Percentiles rank a stretch among this genome's conserved stretches.
These are phyloP conservation scores for Saturnispora ahearnii DNA, from an alignment of 805 yeast species.

Conservation along the genomic window DNA sequence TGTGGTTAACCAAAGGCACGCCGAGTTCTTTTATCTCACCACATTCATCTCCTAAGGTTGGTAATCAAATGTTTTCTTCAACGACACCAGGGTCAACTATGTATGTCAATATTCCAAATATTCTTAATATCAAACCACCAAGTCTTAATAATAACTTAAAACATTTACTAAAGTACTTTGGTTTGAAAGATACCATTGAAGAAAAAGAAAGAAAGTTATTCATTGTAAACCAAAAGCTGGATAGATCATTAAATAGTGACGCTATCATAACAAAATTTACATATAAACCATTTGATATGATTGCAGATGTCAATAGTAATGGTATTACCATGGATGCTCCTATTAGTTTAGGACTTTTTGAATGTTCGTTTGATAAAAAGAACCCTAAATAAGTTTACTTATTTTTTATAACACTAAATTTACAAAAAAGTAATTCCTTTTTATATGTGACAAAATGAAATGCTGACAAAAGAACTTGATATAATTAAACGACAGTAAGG, in stretches of 20 bases:
- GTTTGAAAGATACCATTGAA: slow-evolving; percentile 18
- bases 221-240: slow-evolving; percentile 18
- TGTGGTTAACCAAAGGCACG: slow-evolving; percentile 17
- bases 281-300: slow-evolving; percentile 44
- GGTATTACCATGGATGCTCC: slow-evolving; percentile 45
- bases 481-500: slow-evolving; percentile 11
- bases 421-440: too few relatives aligned
- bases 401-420: not conserved
- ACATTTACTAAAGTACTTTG: slow-evolving; percentile 19
- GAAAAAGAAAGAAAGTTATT: slow-evolving; percentile 17
- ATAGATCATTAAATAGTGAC: slow-evolving; percentile 9
- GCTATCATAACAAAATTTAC: slow-evolving; percentile 29
- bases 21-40: slow-evolving; percentile 16
- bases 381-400: slow-evolving; percentile 27
- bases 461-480: not conserved
- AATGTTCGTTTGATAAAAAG: slow-evolving; percentile 38
- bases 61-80: not conserved
- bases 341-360: slow-evolving; percentile 44
- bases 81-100: slow-evolving; percentile 2
- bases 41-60: slow-evolving; percentile 13
- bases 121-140: slow-evolving; percentile 26
- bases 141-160: slow-evolving; percentile 25
- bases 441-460: not conserved
- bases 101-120: slow-evolving; percentile 13
- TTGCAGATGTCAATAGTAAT: slow-evolving; percentile 47